Evolutionary conservation across 306 rosid genomes (phyloP), one percentile per base, ranked within the genome.

Genomic region (Ziziphus jujuba): DNA sequence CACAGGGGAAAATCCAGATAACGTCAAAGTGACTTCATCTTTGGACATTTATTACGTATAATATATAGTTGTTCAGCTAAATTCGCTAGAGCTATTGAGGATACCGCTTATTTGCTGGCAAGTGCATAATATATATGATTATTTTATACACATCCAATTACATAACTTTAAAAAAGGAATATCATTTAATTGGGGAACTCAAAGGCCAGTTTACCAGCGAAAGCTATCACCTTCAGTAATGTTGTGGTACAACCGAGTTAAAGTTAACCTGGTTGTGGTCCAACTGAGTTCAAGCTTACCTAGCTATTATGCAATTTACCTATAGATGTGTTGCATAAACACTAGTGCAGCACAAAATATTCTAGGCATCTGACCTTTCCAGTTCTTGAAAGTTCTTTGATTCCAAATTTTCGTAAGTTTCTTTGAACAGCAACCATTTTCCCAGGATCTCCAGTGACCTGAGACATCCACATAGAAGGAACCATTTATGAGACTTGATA

Each of bases 361-460:
- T 53, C 47, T 40, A 23, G 4, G 19, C 14, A 49, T 24, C 61
- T 65, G 53, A 64, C 89, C 84, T 84, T 84, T 76, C 89, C 89
- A 48, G 89, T 84, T 79, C 89, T 81, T 33, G 84, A 80, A 58
- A 84, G 75, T 63, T 84, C 89, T 66, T 63, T 66, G 69, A 84
- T 78, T 63, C 89, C 89, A 70, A 81, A 84, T 56, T 84, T 84
- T 7, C 59, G 66, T 34, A 84, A 81, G 73, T 81, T 81, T 67
- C 86, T 81, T 66, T 78, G 80, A 33, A 79, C 79, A 25, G 89
- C 86, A 66, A 65, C 82, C 61, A 84, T 72, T 72, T 84, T 84
- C 51, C 86, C 89, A 59, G 89, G 89, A 66, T 84, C 89, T 66
- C 89, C 89, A 33, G 89, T 78, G 69, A 84, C 84, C 89, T 84